Conservation (phyloP, 129 eudicot genomes). For the Erigeron canadensis region DNA sequence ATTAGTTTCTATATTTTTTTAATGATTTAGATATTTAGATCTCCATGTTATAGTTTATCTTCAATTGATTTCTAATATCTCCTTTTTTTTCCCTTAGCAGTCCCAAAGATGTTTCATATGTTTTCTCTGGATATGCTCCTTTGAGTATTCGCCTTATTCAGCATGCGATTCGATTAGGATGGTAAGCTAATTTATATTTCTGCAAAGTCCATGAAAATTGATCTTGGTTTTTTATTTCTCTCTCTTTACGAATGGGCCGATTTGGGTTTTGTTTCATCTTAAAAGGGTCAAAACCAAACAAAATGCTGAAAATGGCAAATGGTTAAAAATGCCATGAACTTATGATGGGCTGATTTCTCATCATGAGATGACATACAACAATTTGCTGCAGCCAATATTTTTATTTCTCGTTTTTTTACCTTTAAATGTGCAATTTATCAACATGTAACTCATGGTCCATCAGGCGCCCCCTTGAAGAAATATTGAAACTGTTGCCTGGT, state of each 20-base stretch:
- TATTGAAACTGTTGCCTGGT: slow-evolving; percentile 89
- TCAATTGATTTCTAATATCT: slow-evolving; percentile 8
- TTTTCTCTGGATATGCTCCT: slow-evolving; percentile 98
- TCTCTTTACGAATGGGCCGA: not conserved
- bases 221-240: not conserved
- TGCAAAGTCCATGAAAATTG: not conserved
- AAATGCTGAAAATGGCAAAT: no score
- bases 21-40: not conserved
- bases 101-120: slow-evolving; percentile 87
- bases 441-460: slow-evolving; percentile 21
- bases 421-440: not conserved
- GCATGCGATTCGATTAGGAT: slow-evolving; percentile 95
- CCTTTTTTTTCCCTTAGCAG: slow-evolving; percentile 41
- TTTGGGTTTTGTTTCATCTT: not conserved
- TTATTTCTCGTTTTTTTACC: not conserved
- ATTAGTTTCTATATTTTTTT: not conserved
- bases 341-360: not conserved
- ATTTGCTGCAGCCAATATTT: not conserved
- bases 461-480: slow-evolving; percentile 96
- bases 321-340: not conserved
- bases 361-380: not conserved
- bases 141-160: slow-evolving; percentile 93
- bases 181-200: slow-evolving; percentile 45
- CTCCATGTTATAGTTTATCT: slow-evolving; percentile 1
- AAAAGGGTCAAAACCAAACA: no score